Conservation (phyloP, 345 rosid genomes). For the Crucihimalaya himalaica region DNA sequence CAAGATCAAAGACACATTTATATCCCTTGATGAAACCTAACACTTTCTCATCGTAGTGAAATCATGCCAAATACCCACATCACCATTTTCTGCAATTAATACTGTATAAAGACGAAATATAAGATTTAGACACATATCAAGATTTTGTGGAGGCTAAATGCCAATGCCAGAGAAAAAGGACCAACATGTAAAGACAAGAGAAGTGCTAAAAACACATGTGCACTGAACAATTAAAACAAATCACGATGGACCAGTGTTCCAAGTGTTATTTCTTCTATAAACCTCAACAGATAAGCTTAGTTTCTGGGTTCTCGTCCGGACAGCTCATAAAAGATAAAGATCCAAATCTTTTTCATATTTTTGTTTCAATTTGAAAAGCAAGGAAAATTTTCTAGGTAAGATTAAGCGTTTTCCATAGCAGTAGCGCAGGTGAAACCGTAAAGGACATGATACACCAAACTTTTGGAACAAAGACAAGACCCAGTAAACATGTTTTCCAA, state of each 20-base stretch:
- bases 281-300: conserved; percentile 19
- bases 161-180: conserved; percentile 5
- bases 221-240: conserved; percentile 18
- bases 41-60: conserved; percentile 79
- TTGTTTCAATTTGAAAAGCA: background rate
- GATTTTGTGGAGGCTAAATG: conserved; percentile 5
- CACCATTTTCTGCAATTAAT: conserved; percentile 59
- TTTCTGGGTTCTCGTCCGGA: background rate
- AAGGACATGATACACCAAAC: conserved; percentile 5
- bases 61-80: conserved; percentile 97
- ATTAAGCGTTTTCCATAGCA: conserved; percentile 1
- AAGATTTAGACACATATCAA: background rate
- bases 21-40: conserved; percentile 85
- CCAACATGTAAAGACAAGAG: conserved; percentile 25
- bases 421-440: background rate
- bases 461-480: conserved; percentile 9
- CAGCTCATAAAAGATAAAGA: conserved; percentile 15
- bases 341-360: background rate
- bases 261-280: conserved; percentile 14
- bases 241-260: conserved; percentile 31
- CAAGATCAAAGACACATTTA: conserved; percentile 95
- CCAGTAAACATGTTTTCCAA: conserved; percentile 8
- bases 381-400: background rate
- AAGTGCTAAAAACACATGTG: conserved; percentile 23
- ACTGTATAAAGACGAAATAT: background rate